These are phyloP conservation scores for Zasmidium cellare DNA, from an alignment of 2,329 filamentous ascomycete species.

Conservation along the genomic window DNA sequence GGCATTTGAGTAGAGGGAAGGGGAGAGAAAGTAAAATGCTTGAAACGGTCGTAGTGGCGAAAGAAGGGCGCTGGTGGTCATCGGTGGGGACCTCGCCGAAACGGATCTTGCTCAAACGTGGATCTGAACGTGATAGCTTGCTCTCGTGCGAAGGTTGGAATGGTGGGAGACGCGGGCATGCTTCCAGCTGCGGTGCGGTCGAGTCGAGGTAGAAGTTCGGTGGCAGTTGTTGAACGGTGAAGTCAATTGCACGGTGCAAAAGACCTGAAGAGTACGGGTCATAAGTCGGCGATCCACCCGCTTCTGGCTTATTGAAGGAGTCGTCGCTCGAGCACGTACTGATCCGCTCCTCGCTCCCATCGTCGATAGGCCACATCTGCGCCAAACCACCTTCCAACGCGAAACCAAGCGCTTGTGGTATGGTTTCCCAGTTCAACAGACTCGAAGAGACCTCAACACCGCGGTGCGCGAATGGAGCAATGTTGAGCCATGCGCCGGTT, in stretches of 20 bases:
- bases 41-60: slow-evolving; percentile 57
- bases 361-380: slow-evolving; percentile 36
- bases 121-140: slow-evolving; percentile 44
- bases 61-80: slow-evolving; percentile 37
- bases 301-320: slow-evolving; percentile 25
- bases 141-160: slow-evolving; percentile 27
- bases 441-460: slow-evolving; percentile 61
- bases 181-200: slow-evolving; percentile 46
- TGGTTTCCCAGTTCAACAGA: slow-evolving; percentile 62
- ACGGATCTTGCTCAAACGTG: slow-evolving; percentile 63
- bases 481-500: slow-evolving; percentile 59
- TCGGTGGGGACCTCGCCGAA: slow-evolving; percentile 66
- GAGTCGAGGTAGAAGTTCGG: slow-evolving; percentile 61
- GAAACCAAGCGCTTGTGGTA: slow-evolving; percentile 63
- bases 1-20: slow-evolving; percentile 63
- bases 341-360: slow-evolving; percentile 34
- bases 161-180: slow-evolving; percentile 49
- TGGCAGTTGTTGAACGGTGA: slow-evolving; percentile 62
- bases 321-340: slow-evolving; percentile 39
- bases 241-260: slow-evolving; percentile 58
- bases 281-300: slow-evolving; percentile 39
- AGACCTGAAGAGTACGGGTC: slow-evolving; percentile 58
- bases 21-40: slow-evolving; percentile 70
- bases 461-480: slow-evolving; percentile 55
- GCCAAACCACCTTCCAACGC: slow-evolving; percentile 51